Conservation (phyloP, 495 filamentous ascomycete species). For the Aspergillus funiculosus region DNA sequence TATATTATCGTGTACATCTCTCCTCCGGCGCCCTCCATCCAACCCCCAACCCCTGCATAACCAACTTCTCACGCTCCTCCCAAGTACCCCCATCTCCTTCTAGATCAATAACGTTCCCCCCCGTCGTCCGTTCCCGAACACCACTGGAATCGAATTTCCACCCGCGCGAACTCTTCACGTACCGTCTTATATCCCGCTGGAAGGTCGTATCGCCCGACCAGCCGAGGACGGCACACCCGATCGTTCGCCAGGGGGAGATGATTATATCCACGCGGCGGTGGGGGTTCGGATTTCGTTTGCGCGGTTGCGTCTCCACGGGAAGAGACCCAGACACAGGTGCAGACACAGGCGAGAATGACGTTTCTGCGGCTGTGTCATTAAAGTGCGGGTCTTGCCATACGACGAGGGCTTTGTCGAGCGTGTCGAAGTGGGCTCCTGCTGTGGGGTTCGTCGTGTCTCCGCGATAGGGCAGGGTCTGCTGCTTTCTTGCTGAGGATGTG, state of each 20-base stretch:
- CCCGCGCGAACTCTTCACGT: slow-evolving; percentile 62
- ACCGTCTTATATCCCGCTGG: slow-evolving; percentile 75
- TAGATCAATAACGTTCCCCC: slow-evolving; percentile 60
- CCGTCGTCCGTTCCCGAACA: slow-evolving; percentile 59
- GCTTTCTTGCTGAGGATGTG: slow-evolving; percentile 61
- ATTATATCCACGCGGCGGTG: slow-evolving; percentile 94
- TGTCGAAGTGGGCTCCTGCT: slow-evolving; percentile 56
- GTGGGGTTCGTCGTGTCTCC: slow-evolving; percentile 31
- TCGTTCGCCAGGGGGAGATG: slow-evolving; percentile 77
- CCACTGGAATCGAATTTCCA: slow-evolving; percentile 94
- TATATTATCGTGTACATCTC: slow-evolving; percentile 63
- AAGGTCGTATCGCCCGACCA: slow-evolving; percentile 91
- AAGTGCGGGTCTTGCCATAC: slow-evolving; percentile 83
- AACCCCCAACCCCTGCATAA: slow-evolving; percentile 75
- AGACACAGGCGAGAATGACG: too few relatives aligned
- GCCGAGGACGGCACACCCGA: slow-evolving; percentile 80
- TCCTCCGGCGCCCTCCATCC: slow-evolving; percentile 67
- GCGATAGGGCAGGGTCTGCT: slow-evolving; percentile 56
- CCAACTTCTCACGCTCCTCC: slow-evolving; percentile 69
- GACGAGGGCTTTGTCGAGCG: slow-evolving; percentile 82
- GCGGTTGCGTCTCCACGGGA: too few relatives aligned
- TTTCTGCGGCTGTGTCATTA: background rate
- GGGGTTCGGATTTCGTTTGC: slow-evolving; percentile 52
- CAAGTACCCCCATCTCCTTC: slow-evolving; percentile 50
- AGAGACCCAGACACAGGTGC: too few relatives aligned